A percentile compares a stretch with the other conserved stretches of the same genome.
Conservation (phyloP, 805 yeast genomes). For the Blastobotrys americana region DNA sequence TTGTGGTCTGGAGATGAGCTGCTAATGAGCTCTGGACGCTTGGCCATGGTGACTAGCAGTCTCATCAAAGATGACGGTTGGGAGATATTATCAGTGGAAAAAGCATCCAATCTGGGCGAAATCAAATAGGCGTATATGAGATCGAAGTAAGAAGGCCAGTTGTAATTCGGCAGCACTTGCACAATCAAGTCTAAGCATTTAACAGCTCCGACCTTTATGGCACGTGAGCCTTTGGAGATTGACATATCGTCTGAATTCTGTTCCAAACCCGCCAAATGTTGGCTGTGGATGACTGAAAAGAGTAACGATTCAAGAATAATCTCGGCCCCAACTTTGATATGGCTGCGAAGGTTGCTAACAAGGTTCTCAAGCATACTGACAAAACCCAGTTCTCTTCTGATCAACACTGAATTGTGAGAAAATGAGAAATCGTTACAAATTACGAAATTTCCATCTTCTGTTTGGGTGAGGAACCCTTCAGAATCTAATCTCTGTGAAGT, state of each 20-base stretch:
- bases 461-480: conserved; percentile 28
- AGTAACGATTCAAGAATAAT: conserved; percentile 51
- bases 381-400: conserved; percentile 45
- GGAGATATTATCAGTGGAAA: conserved; percentile 72
- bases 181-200: conserved; percentile 56
- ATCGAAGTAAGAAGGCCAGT: conserved; percentile 50
- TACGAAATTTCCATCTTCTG: neutral
- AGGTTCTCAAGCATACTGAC: conserved; percentile 53
- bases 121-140: conserved; percentile 49
- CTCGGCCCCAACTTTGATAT: conserved; percentile 42
- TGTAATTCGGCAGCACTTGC: conserved; percentile 41
- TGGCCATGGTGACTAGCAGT: conserved; percentile 54
- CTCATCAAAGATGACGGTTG: conserved; percentile 73
- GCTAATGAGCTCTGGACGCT: conserved; percentile 38
- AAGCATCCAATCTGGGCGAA: conserved; percentile 55
- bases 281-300: conserved; percentile 41
- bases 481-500: conserved; percentile 50
- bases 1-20: too few species aligned
- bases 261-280: conserved; percentile 34
- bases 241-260: neutral
- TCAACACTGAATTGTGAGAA: neutral
- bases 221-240: neutral
- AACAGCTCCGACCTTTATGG: conserved; percentile 59
- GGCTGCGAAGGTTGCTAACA: conserved; percentile 51
- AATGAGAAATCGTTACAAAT: neutral